A percentile compares a stretch with the other conserved stretches of the same genome.
These are phyloP conservation scores for Nymphaea colorata DNA, from an alignment of 164 flowering plant genomes.

Conservation along the genomic window DNA sequence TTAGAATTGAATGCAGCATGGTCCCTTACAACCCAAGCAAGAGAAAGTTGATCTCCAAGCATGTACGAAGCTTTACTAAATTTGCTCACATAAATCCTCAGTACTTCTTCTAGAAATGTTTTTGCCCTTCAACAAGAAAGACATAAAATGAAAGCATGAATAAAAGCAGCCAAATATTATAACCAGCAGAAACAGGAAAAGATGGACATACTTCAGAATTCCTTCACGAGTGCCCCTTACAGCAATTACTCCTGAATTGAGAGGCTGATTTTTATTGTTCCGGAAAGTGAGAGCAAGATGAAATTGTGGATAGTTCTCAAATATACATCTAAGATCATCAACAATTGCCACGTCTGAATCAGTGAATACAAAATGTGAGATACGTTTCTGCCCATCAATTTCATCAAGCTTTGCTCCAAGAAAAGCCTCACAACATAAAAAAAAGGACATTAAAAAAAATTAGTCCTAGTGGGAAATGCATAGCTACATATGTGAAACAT, in stretches of 20 bases:
- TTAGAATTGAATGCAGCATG: slow-evolving; percentile 48
- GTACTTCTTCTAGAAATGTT: slow-evolving; percentile 53
- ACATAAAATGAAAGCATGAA: background rate
- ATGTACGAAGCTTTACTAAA: slow-evolving; percentile 78
- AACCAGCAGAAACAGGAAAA: background rate
- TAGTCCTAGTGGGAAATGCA: too few species aligned
- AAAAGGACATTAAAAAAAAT: too few species aligned
- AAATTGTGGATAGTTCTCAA: slow-evolving; percentile 44
- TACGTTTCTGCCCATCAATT: slow-evolving; percentile 17
- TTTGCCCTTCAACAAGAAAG: slow-evolving; percentile 46
- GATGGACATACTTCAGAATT: slow-evolving; percentile 40
- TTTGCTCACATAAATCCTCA: slow-evolving; percentile 47
- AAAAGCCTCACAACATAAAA: slow-evolving; percentile 32
- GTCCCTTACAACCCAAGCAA: slow-evolving; percentile 77
- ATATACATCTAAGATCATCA: slow-evolving; percentile 58
- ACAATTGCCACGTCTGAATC: slow-evolving; percentile 93
- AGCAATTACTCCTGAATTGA: slow-evolving; percentile 95
- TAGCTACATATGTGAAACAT: too few species aligned
- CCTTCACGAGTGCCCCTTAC: slow-evolving; percentile 74
- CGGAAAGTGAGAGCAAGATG: slow-evolving; percentile 87
- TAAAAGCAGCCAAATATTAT: background rate
- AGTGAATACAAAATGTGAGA: slow-evolving; percentile 68
- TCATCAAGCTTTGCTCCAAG: slow-evolving; percentile 47
- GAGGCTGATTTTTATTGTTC: slow-evolving; percentile 87
- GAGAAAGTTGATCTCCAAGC: slow-evolving; percentile 95